Evolutionary conservation across 2,329 filamentous ascomycete genomes (phyloP), one percentile per base, ranked within the genome.

Genomic region (Xylariaceae sp.): DNA sequence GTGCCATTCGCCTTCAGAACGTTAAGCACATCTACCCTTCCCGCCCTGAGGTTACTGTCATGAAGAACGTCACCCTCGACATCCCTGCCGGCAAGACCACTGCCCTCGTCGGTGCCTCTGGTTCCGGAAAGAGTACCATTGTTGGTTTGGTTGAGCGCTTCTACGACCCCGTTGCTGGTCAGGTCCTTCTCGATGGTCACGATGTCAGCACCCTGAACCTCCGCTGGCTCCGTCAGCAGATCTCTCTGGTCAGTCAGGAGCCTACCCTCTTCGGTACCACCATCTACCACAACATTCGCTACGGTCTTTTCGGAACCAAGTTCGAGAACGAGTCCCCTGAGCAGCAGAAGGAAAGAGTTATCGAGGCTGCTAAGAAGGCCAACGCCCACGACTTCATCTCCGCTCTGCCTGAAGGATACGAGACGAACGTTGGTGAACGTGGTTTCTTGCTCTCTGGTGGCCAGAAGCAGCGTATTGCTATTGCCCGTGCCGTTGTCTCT

Each of bases 391-490:
- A 96, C 65, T 99, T 99, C 71, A 88, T 99, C 65, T 83, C 79
- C 4, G 76, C 81, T 10, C 82, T 97, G 1, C 92, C 94, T 0
- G 89, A 97, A 66, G 89, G 89, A 1, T 97, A 97, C 69, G 84
- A 96, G 65, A 97, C 94, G 0, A 87, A 95, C 65, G 93, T 97
- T n/a, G 94, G 94, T 58, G 92, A 97, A 74, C 88, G 92, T 63
- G 94, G 94, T 8, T 96, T 96, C 72, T 77, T 97, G 55, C 81
- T 99, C 7, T 96, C 90, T 57, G 94, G 94, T 72, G 94, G 94
- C 42, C 94, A 99, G 75, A 96, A 97, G 74, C 94, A 97, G 75
- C 90, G 94, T 67, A 95, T 97, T 70, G 92, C 93, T 10, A 97
- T 97, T 74, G 92, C 93, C 6, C 83, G 92, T 69, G 92, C 92